phyloP scores from a whole-genome alignment of 768 basidiomycete genomes.

The Tulasnella sp. region DNA sequence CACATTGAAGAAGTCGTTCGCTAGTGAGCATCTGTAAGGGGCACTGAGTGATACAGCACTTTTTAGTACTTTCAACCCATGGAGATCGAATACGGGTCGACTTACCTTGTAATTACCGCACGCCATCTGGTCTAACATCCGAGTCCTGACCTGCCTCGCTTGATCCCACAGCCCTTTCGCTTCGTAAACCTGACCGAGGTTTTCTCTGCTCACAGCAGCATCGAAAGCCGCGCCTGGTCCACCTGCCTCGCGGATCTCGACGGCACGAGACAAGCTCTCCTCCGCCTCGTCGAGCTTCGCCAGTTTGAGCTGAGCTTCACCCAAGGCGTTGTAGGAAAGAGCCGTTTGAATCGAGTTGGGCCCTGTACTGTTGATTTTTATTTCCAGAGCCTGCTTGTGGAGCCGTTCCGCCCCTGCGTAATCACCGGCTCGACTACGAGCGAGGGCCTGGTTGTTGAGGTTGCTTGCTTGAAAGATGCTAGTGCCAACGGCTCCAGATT shows the following conservation, averaged over 20 bases:
- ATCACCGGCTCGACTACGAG: conserved; percentile 32
- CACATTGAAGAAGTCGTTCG: not conserved
- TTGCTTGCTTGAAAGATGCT: not conserved
- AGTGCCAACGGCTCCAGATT: not conserved
- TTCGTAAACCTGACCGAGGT: conserved; percentile 40
- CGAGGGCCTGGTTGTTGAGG: conserved; percentile 33
- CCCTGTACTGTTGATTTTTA: conserved; percentile 35
- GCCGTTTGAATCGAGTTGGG: conserved; percentile 32
- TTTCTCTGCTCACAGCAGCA: conserved; percentile 41
- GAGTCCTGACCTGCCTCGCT: conserved; percentile 36
- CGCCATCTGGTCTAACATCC: conserved; percentile 33
- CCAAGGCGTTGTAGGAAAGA: conserved; percentile 38
- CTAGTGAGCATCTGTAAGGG: not conserved
- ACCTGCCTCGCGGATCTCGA: conserved; percentile 33
- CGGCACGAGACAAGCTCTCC: conserved; percentile 37
- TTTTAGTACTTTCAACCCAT: not conserved
- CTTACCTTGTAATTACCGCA: conserved; percentile 36
- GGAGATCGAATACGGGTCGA: not conserved
- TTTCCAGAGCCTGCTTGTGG: conserved; percentile 37
- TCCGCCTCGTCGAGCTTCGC: conserved; percentile 41
- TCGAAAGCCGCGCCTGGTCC: conserved; percentile 35
- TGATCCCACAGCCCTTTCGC: conserved; percentile 35
- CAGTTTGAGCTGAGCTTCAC: conserved; percentile 40
- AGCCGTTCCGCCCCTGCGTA: conserved; percentile 35
- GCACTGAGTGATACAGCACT: not conserved